Base-by-base conservation (phyloP, 306 rosid species). In the Quercus rubra region DNA sequence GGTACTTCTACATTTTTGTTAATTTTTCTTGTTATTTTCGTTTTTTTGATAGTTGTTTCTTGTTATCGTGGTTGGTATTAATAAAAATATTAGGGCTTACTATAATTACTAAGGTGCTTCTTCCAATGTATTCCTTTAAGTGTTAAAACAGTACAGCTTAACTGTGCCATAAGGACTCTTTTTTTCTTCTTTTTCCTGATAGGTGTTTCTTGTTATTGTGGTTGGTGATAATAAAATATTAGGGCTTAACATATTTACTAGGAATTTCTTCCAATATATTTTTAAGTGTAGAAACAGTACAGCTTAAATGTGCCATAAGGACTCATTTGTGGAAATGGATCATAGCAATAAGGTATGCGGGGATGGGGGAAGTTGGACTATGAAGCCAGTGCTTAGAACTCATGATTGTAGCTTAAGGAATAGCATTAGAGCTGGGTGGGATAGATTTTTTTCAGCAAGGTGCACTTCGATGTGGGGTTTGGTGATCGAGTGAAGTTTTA, bases 231-330 rank as follows among this genome's bases (percentile, higher is more conserved):
- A 51, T 25, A 75, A 68, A 55, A 61, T 70, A 57, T 51, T 28
- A 33, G 55, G 59, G 68, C 19, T 67, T 41, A 30, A 30, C 35
- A 19, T 17, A 46, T 52, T 57, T 43, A 41, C 31, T 43, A 68
- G 30, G 46, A 51, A 33, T 9, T 75, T 33, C 54, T 70, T 70
- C 66, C 71, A 52, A 31, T 21, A 5, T 74, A 62, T 56, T 19
- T 54, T 15, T 70, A 71, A 55, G 49, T 62, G 55, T 43, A 59
- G 79, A 74, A 77, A 71, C 17, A 70, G 62, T 21, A 25, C 46
- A 6, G 14, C 55, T 55, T 12, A 31, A 9, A 11, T 31, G 49
- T 35, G 23, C 27, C 27, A 57, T 80, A 55, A 31, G 59, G 77
- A 76, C 70, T 43, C 71, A 63, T 17, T 35, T 38, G 46, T 38